Base-by-base conservation (phyloP, 805 yeast species). In the Limtongia smithiae region DNA sequence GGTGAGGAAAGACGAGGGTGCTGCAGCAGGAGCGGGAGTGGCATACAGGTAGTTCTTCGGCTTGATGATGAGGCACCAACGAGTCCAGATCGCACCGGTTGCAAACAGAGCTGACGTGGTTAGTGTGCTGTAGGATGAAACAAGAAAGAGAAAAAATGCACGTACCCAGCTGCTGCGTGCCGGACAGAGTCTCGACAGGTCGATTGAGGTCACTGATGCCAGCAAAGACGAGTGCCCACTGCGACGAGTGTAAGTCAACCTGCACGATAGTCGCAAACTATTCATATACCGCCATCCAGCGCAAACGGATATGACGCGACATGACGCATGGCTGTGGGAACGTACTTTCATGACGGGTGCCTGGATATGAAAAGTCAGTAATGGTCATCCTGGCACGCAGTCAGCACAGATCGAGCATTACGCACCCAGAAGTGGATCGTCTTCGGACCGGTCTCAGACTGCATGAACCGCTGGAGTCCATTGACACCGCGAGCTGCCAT, bases 361-460 rank as follows among this genome's bases (percentile, higher is more conserved):
- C 76, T 72, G 55, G 17, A 46, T 14, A 12, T 20, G n/a, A 21
- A 4, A 18, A 30, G 35, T 33, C 15, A 37, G 28, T 34, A 34
- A n/a, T n/a, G n/a, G n/a, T n/a, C n/a, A n/a, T n/a, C n/a, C n/a
- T n/a, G n/a, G n/a, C n/a, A n/a, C n/a, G 28, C 28, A 25, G 28
- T 9, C 6, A 25, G 21, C 7, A 24, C 20, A 30, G 8, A 17
- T 28, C 17, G 14, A 43, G 8, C 18, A 11, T 12, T 21, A 71
- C 79, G 35, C 68, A 79, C 94, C 98, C 98, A 91, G 71, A 91
- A 91, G 66, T 91, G 98, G 48, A 93, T 90, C n/a, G 98, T 91
- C 66, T 72, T 82, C 35, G 98, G 98, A 28, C 98, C 98, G 17
- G 98, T 87, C 66, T 85, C 94, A 15, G 96, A 82, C 61, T 82